Percentiles rank a stretch among this genome's conserved stretches.
Evolutionary conservation across 306 rosid species (phyloP).

Genomic region (Dalbergia cochinchinensis): DNA sequence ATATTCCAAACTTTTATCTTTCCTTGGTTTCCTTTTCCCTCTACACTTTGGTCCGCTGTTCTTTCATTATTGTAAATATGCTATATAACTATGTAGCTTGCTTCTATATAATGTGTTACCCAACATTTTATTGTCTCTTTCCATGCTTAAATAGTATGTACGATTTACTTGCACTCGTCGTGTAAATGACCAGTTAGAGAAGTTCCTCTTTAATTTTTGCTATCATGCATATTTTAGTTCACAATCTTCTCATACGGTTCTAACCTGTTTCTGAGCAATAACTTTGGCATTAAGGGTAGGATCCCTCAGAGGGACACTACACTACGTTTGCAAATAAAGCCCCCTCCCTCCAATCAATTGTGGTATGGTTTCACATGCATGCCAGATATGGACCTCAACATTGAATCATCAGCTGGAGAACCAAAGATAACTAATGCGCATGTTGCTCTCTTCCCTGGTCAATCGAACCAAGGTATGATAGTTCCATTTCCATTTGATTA

Average conservation of each 20-base stretch:
- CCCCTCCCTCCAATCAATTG: constrained; percentile 93
- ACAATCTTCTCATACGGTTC: neutral
- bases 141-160: neutral
- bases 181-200: neutral
- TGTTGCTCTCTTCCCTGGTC: constrained; percentile 68
- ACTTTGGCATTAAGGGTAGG: constrained; percentile 77
- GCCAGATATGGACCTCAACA: constrained; percentile 82
- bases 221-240: neutral
- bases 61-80: constrained; percentile 20
- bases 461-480: constrained; percentile 82
- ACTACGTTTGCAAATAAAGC: constrained; percentile 89
- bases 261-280: neutral
- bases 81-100: constrained; percentile 12
- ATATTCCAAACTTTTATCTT: neutral
- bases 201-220: constrained; percentile 24
- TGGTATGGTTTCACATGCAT: constrained; percentile 93
- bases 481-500: constrained; percentile 37
- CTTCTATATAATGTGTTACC: constrained; percentile 5
- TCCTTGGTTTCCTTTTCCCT: neutral
- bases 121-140: neutral
- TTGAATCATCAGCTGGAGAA: constrained; percentile 89
- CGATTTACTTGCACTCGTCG: neutral
- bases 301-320: constrained; percentile 85
- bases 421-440: constrained; percentile 80
- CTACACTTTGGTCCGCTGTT: neutral